Conservation (phyloP, 164 flowering plant genomes). For the Paratinospora sagittata region DNA sequence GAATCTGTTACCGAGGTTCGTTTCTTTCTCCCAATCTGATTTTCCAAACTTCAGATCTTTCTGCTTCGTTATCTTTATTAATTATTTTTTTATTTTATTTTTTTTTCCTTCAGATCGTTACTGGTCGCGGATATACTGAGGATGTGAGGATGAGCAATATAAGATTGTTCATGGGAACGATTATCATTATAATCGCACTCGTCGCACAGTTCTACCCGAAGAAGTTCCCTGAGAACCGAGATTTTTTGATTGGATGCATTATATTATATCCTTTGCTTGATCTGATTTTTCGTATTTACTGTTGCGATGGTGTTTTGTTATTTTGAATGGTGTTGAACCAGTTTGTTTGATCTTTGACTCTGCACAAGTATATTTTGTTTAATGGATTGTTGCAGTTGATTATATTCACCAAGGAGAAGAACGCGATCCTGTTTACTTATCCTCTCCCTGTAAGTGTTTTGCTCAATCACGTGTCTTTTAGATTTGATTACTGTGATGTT, state of each 20-base stretch:
- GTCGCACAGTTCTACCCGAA: too few relatives aligned
- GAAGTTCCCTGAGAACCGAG: too few relatives aligned
- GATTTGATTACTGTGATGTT: not conserved
- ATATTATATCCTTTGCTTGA: too few relatives aligned
- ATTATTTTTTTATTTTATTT: not conserved
- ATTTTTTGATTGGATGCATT: too few relatives aligned
- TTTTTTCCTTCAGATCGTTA: too few relatives aligned
- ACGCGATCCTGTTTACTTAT: slow-evolving; percentile 78
- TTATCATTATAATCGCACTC: too few relatives aligned
- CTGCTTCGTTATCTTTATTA: not conserved
- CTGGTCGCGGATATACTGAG: too few relatives aligned
- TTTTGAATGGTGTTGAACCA: not conserved
- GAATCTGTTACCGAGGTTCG: slow-evolving; percentile 81
- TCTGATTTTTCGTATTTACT: too few relatives aligned
- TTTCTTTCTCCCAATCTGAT: not conserved
- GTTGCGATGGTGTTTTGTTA: too few relatives aligned
- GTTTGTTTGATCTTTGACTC: slow-evolving; percentile 49
- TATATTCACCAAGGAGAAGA: slow-evolving; percentile 72
- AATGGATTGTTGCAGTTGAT: slow-evolving; percentile 73
- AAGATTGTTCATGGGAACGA: too few relatives aligned
- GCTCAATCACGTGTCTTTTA: too few relatives aligned
- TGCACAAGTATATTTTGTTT: slow-evolving; percentile 58
- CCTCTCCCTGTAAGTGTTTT: slow-evolving; percentile 56
- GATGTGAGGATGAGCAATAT: too few relatives aligned
- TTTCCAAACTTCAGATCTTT: slow-evolving; percentile 15